Conservation (phyloP, 805 yeast genomes). For the Pichia nakasei region DNA sequence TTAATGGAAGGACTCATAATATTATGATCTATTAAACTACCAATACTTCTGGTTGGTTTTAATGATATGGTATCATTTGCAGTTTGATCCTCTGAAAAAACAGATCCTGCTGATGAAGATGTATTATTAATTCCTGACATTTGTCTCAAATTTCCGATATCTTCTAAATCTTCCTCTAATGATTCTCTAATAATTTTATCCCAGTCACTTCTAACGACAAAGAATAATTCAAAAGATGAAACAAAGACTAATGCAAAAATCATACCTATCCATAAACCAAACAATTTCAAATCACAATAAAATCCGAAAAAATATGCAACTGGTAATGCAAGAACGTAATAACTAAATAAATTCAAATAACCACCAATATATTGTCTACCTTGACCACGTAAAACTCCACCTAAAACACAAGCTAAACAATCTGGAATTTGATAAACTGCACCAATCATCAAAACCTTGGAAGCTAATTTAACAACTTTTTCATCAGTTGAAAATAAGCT, state of each 20-base stretch:
- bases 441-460: slow-evolving; percentile 48
- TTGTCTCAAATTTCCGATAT: background rate
- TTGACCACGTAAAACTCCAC: slow-evolving; percentile 72
- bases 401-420: slow-evolving; percentile 60
- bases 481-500: slow-evolving; percentile 52
- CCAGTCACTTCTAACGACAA: slow-evolving; percentile 25
- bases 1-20: slow-evolving; percentile 18
- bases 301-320: slow-evolving; percentile 48
- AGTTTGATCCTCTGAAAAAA: background rate
- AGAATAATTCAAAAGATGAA: slow-evolving; percentile 34
- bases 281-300: slow-evolving; percentile 37
- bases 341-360: slow-evolving; percentile 44
- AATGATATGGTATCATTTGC: slow-evolving; percentile 6
- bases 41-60: slow-evolving; percentile 12
- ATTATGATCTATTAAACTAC: slow-evolving; percentile 21
- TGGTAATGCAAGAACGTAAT: slow-evolving; percentile 58
- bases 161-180: slow-evolving; percentile 19
- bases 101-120: background rate
- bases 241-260: slow-evolving; percentile 44
- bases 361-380: slow-evolving; percentile 64
- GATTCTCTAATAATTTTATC: slow-evolving; percentile 23
- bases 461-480: slow-evolving; percentile 43
- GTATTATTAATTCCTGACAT: slow-evolving; percentile 5
- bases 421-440: slow-evolving; percentile 67
- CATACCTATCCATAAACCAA: slow-evolving; percentile 60